Evolutionary conservation across 2,329 filamentous ascomycete genomes (phyloP), one percentile per base, ranked within the genome.

Genomic region (Sporothrix pseudoabietina): DNA sequence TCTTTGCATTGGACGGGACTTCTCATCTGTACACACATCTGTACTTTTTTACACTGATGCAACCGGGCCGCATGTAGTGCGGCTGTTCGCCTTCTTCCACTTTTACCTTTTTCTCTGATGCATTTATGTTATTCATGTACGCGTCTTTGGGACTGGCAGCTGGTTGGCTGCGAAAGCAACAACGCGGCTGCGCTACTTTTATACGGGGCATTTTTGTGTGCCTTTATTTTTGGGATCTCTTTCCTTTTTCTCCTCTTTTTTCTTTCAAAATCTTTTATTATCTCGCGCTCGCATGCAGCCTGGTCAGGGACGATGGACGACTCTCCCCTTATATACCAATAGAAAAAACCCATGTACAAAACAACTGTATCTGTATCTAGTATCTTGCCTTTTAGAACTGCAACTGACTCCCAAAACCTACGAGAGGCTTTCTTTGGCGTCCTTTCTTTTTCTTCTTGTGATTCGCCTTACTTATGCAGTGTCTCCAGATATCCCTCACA

Each of bases 281-380:
- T 22, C 12, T 30, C 9, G 26, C 19, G 30, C n/a, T 41, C 35
- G n/a, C 68, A 19, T 32, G 5, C 39, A 39, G 49, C 68, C n/a
- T 30, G 52, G 52, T 44, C 49, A 16, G 14, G 10, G 19, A 41
- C n/a, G 49, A 57, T 49, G n/a, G 14, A 41, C 32, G 49, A 70
- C 68, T 70, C 68, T 70, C 68, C 68, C 68, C 68, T 70, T 59
- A 26, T 30, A 70, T 70, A 57, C 49, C 35, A 59, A 44, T 57
- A 70, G 68, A 70, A 70, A 69, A 68, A 68, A 35, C 2, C 5
- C 6, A 3, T 68, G 65, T 68, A 68, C 30, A 68, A 68, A 41
- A 41, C 19, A 12, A 4, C 10, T 57, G 32, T 69, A 57, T 26
- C 6, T 57, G 32, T 69, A 57, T 39, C 16, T 54, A 69, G 26